phyloP scores from a whole-genome alignment of 1,284 basidiomycete species.

The Mycena citricolor region DNA sequence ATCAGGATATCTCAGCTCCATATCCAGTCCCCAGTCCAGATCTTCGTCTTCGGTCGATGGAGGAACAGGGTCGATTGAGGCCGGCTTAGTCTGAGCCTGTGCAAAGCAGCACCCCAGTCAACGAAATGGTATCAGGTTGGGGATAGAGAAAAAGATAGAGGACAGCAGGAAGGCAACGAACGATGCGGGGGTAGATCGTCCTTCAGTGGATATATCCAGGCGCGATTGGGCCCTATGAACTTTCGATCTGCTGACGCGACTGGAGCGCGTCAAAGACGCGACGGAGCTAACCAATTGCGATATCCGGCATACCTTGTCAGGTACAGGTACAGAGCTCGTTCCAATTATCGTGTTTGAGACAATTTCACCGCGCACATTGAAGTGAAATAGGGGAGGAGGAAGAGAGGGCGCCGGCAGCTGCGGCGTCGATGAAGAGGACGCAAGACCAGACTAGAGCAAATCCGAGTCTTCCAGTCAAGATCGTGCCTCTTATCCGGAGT shows the following conservation, averaged over 20 bases:
- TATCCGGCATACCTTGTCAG: conserved; percentile 4
- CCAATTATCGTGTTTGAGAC: conserved; percentile 14
- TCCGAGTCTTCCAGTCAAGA: not conserved
- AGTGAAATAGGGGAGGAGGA: conserved; percentile 10
- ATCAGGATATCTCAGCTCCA: conserved; percentile 19
- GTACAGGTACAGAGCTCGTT: not conserved
- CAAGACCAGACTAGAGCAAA: not conserved
- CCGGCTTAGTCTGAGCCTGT: not conserved
- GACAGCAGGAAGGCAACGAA: not conserved
- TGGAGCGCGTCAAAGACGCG: not conserved
- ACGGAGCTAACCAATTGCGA: not conserved
- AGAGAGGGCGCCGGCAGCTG: not conserved
- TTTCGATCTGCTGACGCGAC: too few relatives aligned
- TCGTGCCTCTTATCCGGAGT: too few relatives aligned
- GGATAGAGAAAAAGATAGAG: not conserved
- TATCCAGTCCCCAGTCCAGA: conserved; percentile 12
- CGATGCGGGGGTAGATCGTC: not conserved
- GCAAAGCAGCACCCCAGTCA: not conserved
- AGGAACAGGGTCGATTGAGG: too few relatives aligned
- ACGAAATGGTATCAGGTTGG: not conserved
- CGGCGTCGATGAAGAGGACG: not conserved
- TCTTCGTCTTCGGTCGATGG: conserved; percentile 16
- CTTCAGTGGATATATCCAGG: too few relatives aligned
- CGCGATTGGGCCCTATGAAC: too few relatives aligned
- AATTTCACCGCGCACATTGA: conserved; percentile 20